These are phyloP conservation scores for Lathyrus aphaca DNA, from an alignment of 306 rosid genomes.

Conservation along the genomic window DNA sequence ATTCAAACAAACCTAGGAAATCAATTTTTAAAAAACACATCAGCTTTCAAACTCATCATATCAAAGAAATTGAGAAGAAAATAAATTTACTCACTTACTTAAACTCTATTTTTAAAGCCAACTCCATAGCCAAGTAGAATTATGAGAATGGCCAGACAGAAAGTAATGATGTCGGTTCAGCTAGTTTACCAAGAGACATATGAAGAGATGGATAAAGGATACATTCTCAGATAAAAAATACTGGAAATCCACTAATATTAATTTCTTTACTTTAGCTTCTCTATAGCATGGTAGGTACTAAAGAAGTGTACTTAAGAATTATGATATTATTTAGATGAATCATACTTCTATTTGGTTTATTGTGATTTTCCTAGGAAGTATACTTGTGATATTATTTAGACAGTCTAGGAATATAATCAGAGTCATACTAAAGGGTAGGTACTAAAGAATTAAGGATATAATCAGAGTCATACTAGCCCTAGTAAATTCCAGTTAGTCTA, in stretches of 20 bases:
- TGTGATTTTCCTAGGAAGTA: constrained; percentile 8
- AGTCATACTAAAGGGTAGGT: neutral
- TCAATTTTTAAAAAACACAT: neutral
- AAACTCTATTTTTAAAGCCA: neutral
- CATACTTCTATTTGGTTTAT: constrained; percentile 1
- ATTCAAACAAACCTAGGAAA: constrained; percentile 25
- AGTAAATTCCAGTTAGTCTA: neutral
- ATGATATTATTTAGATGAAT: neutral
- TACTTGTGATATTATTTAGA: neutral
- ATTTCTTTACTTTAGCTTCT: neutral
- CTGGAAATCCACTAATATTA: neutral
- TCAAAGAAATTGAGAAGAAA: neutral
- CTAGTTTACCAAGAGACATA: neutral
- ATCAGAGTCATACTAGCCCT: neutral
- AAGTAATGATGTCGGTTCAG: constrained; percentile 1
- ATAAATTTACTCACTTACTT: neutral
- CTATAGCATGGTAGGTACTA: neutral
- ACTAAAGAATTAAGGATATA: neutral
- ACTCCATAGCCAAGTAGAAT: neutral
- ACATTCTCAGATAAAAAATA: neutral
- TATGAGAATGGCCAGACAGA: neutral
- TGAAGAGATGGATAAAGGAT: neutral
- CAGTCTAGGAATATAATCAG: neutral
- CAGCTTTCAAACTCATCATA: constrained; percentile 1
- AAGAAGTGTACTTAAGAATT: too few relatives aligned